A percentile compares a stretch with the other conserved stretches of the same genome.
Evolutionary conservation across 768 basidiomycete species (phyloP).

Genomic region (Rhizopogon salebrosus): DNA sequence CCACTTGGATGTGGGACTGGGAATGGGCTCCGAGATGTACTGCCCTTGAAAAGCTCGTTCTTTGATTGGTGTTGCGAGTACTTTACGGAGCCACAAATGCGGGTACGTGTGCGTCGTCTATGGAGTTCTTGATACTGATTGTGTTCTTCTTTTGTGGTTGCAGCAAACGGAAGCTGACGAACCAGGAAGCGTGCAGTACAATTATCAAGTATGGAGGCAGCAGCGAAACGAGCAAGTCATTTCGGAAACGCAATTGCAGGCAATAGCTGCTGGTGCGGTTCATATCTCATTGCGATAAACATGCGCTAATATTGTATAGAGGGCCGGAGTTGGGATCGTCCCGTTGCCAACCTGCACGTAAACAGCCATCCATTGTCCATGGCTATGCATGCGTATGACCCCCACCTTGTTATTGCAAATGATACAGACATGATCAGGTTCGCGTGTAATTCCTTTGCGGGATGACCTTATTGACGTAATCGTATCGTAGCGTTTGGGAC

Average conservation of each 20-base stretch:
- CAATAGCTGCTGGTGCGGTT: conserved; percentile 66
- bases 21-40: conserved; percentile 71
- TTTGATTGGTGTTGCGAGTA: conserved; percentile 98
- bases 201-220: conserved; percentile 93
- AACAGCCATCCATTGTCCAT: conserved; percentile 64
- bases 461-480: conserved; percentile 1
- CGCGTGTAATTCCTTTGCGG: conserved; percentile 10
- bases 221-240: conserved; percentile 81
- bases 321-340: conserved; percentile 63
- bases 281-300: background rate
- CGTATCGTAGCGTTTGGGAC: conserved; percentile 74
- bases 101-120: conserved; percentile 45
- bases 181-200: conserved; percentile 89
- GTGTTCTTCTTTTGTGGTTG: background rate
- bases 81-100: conserved; percentile 98
- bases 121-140: conserved; percentile 7
- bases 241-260: conserved; percentile 62
- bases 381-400: conserved; percentile 89
- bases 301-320: conserved; percentile 32
- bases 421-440: conserved; percentile 85
- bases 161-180: conserved; percentile 95
- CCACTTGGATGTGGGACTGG: conserved; percentile 78
- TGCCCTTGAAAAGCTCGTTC: conserved; percentile 88
- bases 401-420: conserved; percentile 81
- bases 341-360: conserved; percentile 60